phyloP scores from a whole-genome alignment of 2,329 filamentous ascomycete genomes.

The Aspergillus sp. region DNA sequence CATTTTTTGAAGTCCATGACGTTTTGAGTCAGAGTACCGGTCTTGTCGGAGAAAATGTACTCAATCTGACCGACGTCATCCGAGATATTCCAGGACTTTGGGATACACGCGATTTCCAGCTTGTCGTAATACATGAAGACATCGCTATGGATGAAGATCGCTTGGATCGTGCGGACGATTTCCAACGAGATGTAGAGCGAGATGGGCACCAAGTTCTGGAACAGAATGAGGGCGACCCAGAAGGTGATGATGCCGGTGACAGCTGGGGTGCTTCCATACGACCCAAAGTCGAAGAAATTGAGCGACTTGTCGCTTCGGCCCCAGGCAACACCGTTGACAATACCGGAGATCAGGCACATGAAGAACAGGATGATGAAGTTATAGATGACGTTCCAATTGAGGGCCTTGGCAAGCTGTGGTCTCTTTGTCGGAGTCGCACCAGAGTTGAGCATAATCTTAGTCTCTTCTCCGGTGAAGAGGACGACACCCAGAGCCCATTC shows the following conservation, averaged over 20 bases:
- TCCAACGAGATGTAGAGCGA: constrained; percentile 97
- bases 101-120: constrained; percentile 90
- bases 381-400: constrained; percentile 97
- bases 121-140: constrained; percentile 95
- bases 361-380: constrained; percentile 87
- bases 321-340: constrained; percentile 85
- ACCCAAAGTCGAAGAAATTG: constrained; percentile 80
- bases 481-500: constrained; percentile 94
- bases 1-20: constrained; percentile 99
- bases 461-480: constrained; percentile 91
- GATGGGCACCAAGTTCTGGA: constrained; percentile 98
- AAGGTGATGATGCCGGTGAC: constrained; percentile 95
- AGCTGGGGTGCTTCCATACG: constrained; percentile 70
- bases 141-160: constrained; percentile 96
- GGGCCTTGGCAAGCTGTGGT: constrained; percentile 81
- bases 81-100: constrained; percentile 98
- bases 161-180: constrained; percentile 89
- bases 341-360: constrained; percentile 84
- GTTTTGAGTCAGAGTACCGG: constrained; percentile 84
- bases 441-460: constrained; percentile 99
- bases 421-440: constrained; percentile 94
- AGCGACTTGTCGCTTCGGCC: constrained; percentile 70
- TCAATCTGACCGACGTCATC: constrained; percentile 98
- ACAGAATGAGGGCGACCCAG: constrained; percentile 90
- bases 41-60: constrained; percentile 98